phyloP scores from a whole-genome alignment of 441 rosid species.

The Aleurites moluccanus region DNA sequence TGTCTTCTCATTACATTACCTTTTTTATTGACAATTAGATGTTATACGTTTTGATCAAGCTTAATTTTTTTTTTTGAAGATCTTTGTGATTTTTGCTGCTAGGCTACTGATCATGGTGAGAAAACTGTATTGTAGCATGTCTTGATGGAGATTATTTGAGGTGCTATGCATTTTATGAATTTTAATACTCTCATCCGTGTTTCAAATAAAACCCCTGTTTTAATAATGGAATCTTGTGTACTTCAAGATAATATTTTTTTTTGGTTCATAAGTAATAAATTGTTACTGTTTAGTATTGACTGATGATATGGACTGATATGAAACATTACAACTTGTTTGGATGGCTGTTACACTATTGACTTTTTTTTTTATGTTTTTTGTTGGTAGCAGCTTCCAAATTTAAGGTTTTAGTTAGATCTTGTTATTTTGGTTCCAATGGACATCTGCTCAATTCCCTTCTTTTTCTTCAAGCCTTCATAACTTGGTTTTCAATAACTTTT shows the following conservation, averaged over 20 bases:
- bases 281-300: not conserved
- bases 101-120: slow-evolving; percentile 74
- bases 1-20: not conserved
- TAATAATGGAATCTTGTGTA: too few relatives aligned
- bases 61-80: slow-evolving; percentile 96
- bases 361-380: too few relatives aligned
- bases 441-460: too few relatives aligned
- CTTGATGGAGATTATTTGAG: slow-evolving; percentile 89
- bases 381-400: too few relatives aligned
- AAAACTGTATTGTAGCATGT: slow-evolving; percentile 78
- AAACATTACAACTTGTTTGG: not conserved
- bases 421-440: too few relatives aligned
- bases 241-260: not conserved
- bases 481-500: too few relatives aligned
- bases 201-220: not conserved
- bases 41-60: slow-evolving; percentile 93
- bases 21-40: too few relatives aligned
- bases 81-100: slow-evolving; percentile 80
- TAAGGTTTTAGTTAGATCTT: too few relatives aligned
- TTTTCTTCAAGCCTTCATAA: too few relatives aligned
- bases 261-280: too few relatives aligned
- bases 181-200: too few relatives aligned
- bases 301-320: not conserved
- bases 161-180: slow-evolving; percentile 17
- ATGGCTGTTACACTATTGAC: too few relatives aligned